A percentile compares a stretch with the other conserved stretches of the same genome.
Conservation (phyloP, 2,329 filamentous ascomycete genomes). For the Tolypocladium sp. region DNA sequence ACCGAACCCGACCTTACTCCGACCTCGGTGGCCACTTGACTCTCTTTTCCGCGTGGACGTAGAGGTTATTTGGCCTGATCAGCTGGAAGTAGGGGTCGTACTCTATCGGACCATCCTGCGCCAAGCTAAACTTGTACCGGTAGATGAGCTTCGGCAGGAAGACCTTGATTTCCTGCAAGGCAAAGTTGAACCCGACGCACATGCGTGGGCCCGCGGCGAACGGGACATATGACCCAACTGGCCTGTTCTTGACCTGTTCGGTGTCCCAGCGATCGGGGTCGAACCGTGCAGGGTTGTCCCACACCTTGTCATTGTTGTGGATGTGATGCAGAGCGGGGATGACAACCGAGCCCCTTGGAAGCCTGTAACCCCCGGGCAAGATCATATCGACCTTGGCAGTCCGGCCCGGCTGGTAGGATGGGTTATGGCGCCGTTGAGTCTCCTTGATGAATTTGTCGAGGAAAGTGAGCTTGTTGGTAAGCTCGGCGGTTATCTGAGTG, state of each 20-base stretch:
- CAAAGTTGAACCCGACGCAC: constrained; percentile 59
- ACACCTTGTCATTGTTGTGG: constrained; percentile 43
- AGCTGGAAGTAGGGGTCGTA: constrained; percentile 53
- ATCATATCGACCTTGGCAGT: constrained; percentile 47
- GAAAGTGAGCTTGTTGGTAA: constrained; percentile 37
- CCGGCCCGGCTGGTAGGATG: constrained; percentile 51
- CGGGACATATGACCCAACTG: constrained; percentile 44
- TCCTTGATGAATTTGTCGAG: constrained; percentile 53
- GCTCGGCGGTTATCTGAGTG: constrained; percentile 25
- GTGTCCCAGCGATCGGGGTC: constrained; percentile 52
- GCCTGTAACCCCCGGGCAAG: constrained; percentile 48
- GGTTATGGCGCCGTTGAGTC: constrained; percentile 49
- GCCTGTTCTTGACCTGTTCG: constrained; percentile 33
- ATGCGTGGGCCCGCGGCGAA: constrained; percentile 48
- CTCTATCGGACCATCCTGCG: constrained; percentile 40
- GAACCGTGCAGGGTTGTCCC: constrained; percentile 49
- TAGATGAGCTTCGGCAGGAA: constrained; percentile 49
- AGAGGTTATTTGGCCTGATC: constrained; percentile 24
- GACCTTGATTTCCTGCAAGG: constrained; percentile 50
- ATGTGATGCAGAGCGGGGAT: constrained; percentile 43
- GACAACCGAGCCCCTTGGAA: constrained; percentile 42
- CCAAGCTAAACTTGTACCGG: constrained; percentile 46
- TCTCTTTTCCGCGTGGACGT: constrained; percentile 35
- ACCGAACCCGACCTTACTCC: background rate
- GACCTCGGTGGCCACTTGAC: constrained; percentile 34